Percentiles rank a stretch among this genome's conserved stretches.
Evolutionary conservation across 2,329 filamentous ascomycete species (phyloP).

Genomic region (Aspergillus ibericus): DNA sequence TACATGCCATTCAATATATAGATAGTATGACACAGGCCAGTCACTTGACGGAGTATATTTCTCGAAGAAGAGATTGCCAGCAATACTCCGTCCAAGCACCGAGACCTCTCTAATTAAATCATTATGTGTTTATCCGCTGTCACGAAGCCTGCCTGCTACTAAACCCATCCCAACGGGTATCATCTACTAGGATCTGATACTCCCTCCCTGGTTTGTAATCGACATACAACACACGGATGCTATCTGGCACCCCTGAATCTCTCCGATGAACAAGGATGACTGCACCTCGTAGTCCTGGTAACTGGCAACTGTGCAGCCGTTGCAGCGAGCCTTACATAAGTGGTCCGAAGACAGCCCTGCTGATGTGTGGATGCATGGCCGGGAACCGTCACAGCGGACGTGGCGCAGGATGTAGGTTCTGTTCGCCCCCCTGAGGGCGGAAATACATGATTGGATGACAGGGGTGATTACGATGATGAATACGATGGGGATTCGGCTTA

Average conservation of each 20-base stretch:
- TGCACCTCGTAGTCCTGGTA: not conserved
- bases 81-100: not conserved
- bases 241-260: too few species aligned
- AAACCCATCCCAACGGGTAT: not conserved
- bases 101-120: not conserved
- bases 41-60: not conserved
- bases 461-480: not conserved
- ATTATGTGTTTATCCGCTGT: not conserved
- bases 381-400: slow-evolving; percentile 4
- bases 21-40: not conserved
- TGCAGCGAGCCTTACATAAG: slow-evolving; percentile 1
- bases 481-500: not conserved
- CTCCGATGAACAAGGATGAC: not conserved
- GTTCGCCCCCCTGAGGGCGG: not conserved
- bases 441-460: slow-evolving; percentile 7
- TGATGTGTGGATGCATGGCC: slow-evolving; percentile 1
- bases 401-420: slow-evolving; percentile 9
- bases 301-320: not conserved
- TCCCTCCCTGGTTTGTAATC: not conserved
- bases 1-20: not conserved
- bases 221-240: not conserved
- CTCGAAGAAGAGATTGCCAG: not conserved
- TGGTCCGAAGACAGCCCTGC: not conserved
- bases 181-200: not conserved
- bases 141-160: not conserved